Base-by-base conservation (phyloP, 225 moss, liverwort and hornwort genomes). In the Thuidium tamariscinum region DNA sequence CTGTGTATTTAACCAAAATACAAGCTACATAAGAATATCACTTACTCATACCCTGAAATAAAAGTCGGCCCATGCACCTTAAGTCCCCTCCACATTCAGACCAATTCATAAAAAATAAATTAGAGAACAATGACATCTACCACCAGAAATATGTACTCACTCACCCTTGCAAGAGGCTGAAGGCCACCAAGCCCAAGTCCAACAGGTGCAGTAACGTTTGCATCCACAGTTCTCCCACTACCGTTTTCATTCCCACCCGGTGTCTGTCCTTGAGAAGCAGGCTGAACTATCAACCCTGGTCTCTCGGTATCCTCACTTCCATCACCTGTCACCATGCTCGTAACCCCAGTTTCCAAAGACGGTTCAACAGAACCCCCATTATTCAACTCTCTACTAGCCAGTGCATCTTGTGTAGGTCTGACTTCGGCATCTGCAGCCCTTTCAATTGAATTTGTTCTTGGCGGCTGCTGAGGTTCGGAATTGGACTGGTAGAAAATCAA, bases 151-250 rank as follows among this genome's bases (percentile, higher is more conserved):
- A 81, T 82, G 37, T 41, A 29, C 63, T 65, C 59, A 92, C 95
- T 91, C 93, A 98, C 98, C 97, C 97, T 96, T 83, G 94, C 46
- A 79, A 93, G 95, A 88, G 97, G 95, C 89, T 95, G 95, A 79
- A 99, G 95, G 68, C 93, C 95, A 67, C 97, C 97, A 88, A 96
- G 94, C 82, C 97, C 98, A 83, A 98, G 92, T 83, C 99, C 99
- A 90, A 93, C 89, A 36, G 96, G 96, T 87, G 93, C 83, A 84
- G 85, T 89, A n/a, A 84, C 74, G 80, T 69, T 56, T 86, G 87
- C 74, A 82, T 79, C 87, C 67, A 70, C 52, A 65, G 42, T 84
- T 72, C 77, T 89, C 86, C 85, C 91, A 87, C 83, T 89, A 84
- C 27, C 74, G n/a, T 48, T 89, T 88, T 92, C 93, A 81, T 82